These are phyloP conservation scores for Ramularia endophylla DNA, from an alignment of 2,329 filamentous ascomycete species.

Conservation along the genomic window DNA sequence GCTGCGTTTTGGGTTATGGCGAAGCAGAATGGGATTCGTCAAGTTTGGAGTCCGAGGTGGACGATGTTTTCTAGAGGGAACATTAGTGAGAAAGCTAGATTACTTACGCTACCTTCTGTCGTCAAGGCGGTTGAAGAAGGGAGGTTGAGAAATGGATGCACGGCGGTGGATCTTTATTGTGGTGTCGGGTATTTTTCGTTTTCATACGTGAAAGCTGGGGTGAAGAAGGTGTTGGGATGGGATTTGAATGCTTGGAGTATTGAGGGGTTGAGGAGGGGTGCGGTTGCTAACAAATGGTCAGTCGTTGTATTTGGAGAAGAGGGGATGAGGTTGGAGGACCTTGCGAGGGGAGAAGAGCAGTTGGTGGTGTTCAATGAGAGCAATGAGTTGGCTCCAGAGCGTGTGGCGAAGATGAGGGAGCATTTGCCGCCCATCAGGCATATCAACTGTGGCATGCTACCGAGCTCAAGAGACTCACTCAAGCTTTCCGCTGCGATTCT, in stretches of 20 bases:
- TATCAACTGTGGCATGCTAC: slow-evolving; percentile 55
- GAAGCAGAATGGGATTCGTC: slow-evolving; percentile 67
- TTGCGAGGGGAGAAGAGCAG: slow-evolving; percentile 10
- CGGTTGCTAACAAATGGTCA: slow-evolving; percentile 36
- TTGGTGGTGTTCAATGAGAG: slow-evolving; percentile 38
- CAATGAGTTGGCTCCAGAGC: slow-evolving; percentile 32
- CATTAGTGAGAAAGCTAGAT: slow-evolving; percentile 75
- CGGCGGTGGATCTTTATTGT: slow-evolving; percentile 72
- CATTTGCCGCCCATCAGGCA: slow-evolving; percentile 43
- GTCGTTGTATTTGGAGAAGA: slow-evolving; percentile 5
- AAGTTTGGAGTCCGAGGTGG: slow-evolving; percentile 82
- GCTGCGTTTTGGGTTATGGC: slow-evolving; percentile 72
- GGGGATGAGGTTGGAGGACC: slow-evolving; percentile 1
- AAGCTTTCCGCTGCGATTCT: slow-evolving; percentile 43
- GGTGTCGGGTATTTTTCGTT: slow-evolving; percentile 95
- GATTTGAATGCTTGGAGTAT: slow-evolving; percentile 65
- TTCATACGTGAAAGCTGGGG: slow-evolving; percentile 66
- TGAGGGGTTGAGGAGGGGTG: slow-evolving; percentile 40
- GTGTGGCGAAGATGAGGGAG: slow-evolving; percentile 21
- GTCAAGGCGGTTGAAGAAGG: slow-evolving; percentile 28
- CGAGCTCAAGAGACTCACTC: slow-evolving; percentile 48
- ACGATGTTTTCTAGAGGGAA: slow-evolving; percentile 96
- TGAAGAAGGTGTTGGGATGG: slow-evolving; percentile 71
- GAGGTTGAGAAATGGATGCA: slow-evolving; percentile 20
- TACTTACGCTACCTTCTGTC: slow-evolving; percentile 48